phyloP scores from a whole-genome alignment of 1,284 basidiomycete genomes.

The Serendipita sp. region DNA sequence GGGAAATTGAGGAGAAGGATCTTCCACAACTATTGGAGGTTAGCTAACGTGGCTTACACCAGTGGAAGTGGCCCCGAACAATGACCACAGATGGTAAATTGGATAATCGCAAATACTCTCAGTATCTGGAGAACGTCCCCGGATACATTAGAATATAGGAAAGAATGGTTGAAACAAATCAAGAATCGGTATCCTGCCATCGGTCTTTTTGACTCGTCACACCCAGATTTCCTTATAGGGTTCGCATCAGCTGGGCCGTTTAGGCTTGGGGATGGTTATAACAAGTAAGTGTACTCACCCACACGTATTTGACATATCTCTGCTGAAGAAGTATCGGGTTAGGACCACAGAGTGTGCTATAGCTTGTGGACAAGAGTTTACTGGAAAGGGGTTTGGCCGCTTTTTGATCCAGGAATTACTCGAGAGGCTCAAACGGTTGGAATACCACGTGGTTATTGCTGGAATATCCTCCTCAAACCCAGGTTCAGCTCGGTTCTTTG shows the following conservation, averaged over 20 bases:
- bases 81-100: neutral
- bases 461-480: neutral
- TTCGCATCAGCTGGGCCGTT: neutral
- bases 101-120: neutral
- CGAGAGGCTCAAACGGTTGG: neutral
- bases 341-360: constrained; percentile 3
- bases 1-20: neutral
- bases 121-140: neutral
- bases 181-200: neutral
- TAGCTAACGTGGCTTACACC: neutral
- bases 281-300: neutral
- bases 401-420: neutral
- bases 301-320: neutral
- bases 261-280: neutral
- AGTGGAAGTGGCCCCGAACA: neutral
- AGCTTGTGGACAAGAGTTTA: neutral
- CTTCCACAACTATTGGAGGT: constrained; percentile 1
- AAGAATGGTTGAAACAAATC: neutral
- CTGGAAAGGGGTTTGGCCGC: neutral
- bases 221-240: neutral
- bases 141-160: neutral
- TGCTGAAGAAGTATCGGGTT: neutral
- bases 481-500: neutral
- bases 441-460: neutral
- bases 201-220: neutral